Base-by-base conservation (phyloP, 495 filamentous ascomycete species). In the Copromyces sp. region DNA sequence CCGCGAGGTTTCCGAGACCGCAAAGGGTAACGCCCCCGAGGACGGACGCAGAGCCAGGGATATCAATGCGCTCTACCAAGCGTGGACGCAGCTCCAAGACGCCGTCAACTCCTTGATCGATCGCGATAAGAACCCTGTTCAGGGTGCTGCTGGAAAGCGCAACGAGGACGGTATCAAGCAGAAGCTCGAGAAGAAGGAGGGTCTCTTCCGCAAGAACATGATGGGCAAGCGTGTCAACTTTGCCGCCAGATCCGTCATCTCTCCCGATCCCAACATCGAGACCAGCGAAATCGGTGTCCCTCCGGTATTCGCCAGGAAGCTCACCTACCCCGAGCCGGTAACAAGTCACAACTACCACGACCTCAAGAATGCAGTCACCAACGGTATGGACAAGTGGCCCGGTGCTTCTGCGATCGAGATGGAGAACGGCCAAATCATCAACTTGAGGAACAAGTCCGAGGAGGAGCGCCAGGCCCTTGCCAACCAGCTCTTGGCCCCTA, bases 201-300 rank as follows among this genome's bases (percentile, higher is more conserved):
- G 96, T 68, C 83, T 99, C 68, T 98, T 99, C 85, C 87, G 96
- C 76, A 98, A 95, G 87, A 97, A 99, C 84, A 98, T 99, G 95
- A 99, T 99, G 96, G 96, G 96, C 68, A 99, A 99, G 84, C 92
- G 96, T 83, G 96, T 99, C 81, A 98, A 99, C 82, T 98, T 94
- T 80, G 96, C 96, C 71, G 96, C 96, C 70, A 91, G 96, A 80
- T 95, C 91, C 86, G 96, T 99, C 76, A 99, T 99, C 74, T 98
- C 95, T 39, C 95, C 96, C 3, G 96, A 99, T 80, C 96, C 96
- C 4, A 98, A 97, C 77, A 95, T 99, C 77, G 96, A 99, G 82
- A 98, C 95, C 20, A 97, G 95, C 76, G 96, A 99, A 82, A 98
- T 99, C 72, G 96, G 96, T 80, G 95, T 99, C 4, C 96, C 96